Evolutionary conservation across 495 filamentous ascomycete species (phyloP).

Genomic region (Lichina pygmaea): DNA sequence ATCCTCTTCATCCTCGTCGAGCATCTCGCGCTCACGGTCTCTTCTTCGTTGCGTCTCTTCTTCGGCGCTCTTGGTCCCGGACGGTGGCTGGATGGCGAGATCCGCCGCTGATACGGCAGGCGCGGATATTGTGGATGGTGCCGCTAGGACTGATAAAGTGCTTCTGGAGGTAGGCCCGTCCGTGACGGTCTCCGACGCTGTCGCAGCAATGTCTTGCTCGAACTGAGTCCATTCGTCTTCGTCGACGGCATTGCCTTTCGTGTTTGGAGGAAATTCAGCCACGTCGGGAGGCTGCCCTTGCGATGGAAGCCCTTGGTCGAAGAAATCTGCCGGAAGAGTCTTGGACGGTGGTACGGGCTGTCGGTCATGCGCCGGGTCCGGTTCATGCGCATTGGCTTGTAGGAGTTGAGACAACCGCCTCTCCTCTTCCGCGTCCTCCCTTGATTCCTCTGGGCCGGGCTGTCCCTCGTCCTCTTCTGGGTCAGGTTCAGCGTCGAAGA

Average conservation of each 20-base stretch:
- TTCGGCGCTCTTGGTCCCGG: conserved; percentile 25
- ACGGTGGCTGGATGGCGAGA: conserved; percentile 15
- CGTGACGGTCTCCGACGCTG: background rate
- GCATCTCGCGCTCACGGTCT: conserved; percentile 29
- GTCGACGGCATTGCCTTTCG: conserved; percentile 18
- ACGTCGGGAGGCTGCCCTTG: conserved; percentile 2
- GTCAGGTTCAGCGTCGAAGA: conserved; percentile 2
- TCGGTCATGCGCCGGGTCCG: background rate
- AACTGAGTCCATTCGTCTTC: conserved; percentile 83
- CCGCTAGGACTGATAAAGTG: conserved; percentile 9
- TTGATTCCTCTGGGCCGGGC: background rate
- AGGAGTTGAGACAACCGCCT: background rate
- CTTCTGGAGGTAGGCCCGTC: conserved; percentile 12
- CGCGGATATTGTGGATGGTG: conserved; percentile 40
- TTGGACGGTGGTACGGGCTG: conserved; percentile 3
- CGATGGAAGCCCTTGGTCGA: background rate
- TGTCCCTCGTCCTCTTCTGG: background rate
- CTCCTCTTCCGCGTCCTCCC: background rate
- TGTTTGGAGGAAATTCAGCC: conserved; percentile 4
- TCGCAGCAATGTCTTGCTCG: conserved; percentile 51
- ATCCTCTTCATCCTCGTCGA: conserved; percentile 70
- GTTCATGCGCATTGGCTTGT: too few relatives aligned
- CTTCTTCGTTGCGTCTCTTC: conserved; percentile 24
- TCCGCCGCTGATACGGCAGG: conserved; percentile 44
- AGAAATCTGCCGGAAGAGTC: conserved; percentile 1